These are phyloP conservation scores for Cutaneotrichosporon cutaneum DNA, from an alignment of 1,284 basidiomycete species.

Conservation along the genomic window DNA sequence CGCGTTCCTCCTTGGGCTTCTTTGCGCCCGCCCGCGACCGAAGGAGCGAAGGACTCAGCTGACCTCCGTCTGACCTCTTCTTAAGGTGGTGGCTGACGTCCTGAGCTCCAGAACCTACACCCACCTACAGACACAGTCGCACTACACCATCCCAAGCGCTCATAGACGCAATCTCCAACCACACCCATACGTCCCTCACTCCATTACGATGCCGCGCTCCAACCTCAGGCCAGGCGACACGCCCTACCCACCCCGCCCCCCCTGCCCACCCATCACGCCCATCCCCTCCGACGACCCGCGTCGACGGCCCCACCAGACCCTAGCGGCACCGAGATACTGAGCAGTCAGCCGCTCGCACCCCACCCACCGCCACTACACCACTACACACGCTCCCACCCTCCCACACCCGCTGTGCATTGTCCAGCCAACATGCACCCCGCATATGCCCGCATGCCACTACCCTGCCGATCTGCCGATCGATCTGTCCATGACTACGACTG, in stretches of 20 bases:
- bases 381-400: not conserved
- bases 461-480: not conserved
- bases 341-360: no score
- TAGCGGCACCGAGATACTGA: no score
- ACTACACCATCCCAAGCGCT: no score
- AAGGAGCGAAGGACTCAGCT: not conserved
- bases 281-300: not conserved
- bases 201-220: not conserved
- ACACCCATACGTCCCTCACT: not conserved
- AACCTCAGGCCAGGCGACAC: constrained; percentile 9
- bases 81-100: not conserved
- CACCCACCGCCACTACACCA: not conserved
- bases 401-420: not conserved
- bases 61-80: not conserved
- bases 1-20: not conserved
- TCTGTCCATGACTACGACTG: not conserved
- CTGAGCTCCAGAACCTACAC: not conserved
- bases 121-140: not conserved
- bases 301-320: no score
- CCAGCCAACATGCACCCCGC: not conserved
- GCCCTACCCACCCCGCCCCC: constrained; percentile 3
- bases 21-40: not conserved
- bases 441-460: no score
- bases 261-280: constrained; percentile 9
- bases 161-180: no score